Conservation (phyloP, 2,329 filamentous ascomycete genomes). For the Dactylella cylindrospora region DNA sequence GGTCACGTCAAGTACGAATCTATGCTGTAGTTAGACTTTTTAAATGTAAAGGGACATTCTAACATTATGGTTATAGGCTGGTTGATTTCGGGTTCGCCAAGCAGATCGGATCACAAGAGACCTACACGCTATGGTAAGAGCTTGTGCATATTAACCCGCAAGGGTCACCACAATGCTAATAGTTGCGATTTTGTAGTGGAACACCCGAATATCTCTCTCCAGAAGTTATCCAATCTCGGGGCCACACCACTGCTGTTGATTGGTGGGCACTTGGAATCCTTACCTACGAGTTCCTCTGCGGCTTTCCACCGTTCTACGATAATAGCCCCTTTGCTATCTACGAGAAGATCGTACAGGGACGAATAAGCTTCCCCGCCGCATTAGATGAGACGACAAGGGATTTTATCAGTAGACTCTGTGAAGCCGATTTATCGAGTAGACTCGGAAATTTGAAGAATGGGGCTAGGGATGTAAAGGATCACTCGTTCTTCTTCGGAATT, state of each 20-base stretch:
- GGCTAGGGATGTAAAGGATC: conserved; percentile 69
- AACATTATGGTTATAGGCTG: conserved; percentile 63
- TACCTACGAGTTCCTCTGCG: conserved; percentile 80
- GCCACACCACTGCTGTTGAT: conserved; percentile 73
- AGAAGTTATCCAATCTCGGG: conserved; percentile 81
- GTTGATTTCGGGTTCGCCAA: conserved; percentile 87
- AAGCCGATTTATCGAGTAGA: conserved; percentile 73
- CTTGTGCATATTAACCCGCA: too few relatives aligned
- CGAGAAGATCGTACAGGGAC: conserved; percentile 78
- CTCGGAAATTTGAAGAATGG: conserved; percentile 78
- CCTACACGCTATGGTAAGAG: conserved; percentile 69
- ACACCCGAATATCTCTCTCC: conserved; percentile 82
- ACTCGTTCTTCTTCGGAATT: conserved; percentile 72
- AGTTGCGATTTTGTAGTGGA: conserved; percentile 54
- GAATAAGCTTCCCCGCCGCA: conserved; percentile 69
- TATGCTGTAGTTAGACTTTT: too few relatives aligned
- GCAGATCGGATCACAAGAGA: conserved; percentile 70
- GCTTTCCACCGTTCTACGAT: conserved; percentile 84
- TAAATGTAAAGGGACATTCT: too few relatives aligned
- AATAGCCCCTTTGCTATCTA: conserved; percentile 85
- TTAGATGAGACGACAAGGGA: conserved; percentile 68
- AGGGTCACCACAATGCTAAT: too few relatives aligned
- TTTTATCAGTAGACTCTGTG: conserved; percentile 74
- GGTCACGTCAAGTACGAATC: conserved; percentile 65
- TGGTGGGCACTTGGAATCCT: conserved; percentile 86